phyloP scores from a whole-genome alignment of 1,284 basidiomycete genomes.

The Pterulicium gracile region DNA sequence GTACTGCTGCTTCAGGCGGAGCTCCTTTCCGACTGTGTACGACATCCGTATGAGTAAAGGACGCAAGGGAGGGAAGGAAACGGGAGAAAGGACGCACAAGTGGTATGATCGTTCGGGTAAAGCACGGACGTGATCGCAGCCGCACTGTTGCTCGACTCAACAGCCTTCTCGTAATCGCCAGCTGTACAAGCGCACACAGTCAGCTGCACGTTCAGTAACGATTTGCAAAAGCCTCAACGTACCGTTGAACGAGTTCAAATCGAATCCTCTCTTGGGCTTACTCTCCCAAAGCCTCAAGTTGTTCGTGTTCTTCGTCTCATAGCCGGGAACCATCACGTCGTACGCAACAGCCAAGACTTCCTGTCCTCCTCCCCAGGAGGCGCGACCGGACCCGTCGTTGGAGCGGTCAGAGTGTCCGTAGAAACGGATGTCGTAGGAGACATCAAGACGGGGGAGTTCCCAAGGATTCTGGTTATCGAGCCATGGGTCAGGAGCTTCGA shows the following conservation, averaged over 20 bases:
- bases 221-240: slow-evolving; percentile 9
- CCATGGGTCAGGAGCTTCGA: slow-evolving; percentile 89
- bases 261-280: slow-evolving; percentile 86
- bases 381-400: slow-evolving; percentile 47
- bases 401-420: slow-evolving; percentile 72
- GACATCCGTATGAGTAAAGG: slow-evolving; percentile 1
- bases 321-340: slow-evolving; percentile 87
- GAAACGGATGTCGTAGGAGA: slow-evolving; percentile 74
- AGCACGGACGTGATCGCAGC: slow-evolving; percentile 86
- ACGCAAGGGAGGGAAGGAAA: background rate
- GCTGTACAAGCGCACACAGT: slow-evolving; percentile 29
- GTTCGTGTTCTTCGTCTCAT: slow-evolving; percentile 67
- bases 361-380: slow-evolving; percentile 80
- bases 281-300: slow-evolving; percentile 76
- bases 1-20: slow-evolving; percentile 91
- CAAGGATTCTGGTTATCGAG: slow-evolving; percentile 79
- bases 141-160: slow-evolving; percentile 79
- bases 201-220: slow-evolving; percentile 2
- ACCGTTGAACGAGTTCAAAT: slow-evolving; percentile 88
- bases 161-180: slow-evolving; percentile 82
- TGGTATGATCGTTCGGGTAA: slow-evolving; percentile 77
- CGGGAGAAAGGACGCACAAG: slow-evolving; percentile 30
- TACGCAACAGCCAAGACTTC: slow-evolving; percentile 87
- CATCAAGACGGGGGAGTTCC: slow-evolving; percentile 83
- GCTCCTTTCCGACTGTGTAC: slow-evolving; percentile 75